Evolutionary conservation across 495 filamentous ascomycete genomes (phyloP).

Genomic region (Podospora pseudopauciseta): DNA sequence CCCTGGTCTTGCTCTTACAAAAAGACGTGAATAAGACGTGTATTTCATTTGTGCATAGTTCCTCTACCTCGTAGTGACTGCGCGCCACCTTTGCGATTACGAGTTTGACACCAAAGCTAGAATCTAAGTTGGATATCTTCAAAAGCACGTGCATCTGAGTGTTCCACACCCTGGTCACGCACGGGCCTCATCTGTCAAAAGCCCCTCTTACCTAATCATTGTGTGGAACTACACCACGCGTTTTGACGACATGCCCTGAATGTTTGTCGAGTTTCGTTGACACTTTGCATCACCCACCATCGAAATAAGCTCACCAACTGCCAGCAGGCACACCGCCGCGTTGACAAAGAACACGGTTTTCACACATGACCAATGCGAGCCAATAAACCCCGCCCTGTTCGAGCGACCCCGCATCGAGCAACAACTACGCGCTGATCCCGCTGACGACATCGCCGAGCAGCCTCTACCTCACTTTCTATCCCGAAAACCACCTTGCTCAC

Average conservation of each 20-base stretch:
- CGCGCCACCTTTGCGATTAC: neutral
- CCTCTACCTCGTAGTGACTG: neutral
- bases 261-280: neutral
- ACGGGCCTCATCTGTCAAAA: neutral
- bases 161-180: neutral
- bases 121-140: neutral
- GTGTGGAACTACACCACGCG: neutral
- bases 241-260: neutral
- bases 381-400: constrained; percentile 16
- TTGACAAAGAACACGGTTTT: constrained; percentile 12
- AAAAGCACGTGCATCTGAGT: neutral
- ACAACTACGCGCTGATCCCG: constrained; percentile 15
- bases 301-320: constrained; percentile 15
- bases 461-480: neutral
- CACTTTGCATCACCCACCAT: constrained; percentile 29
- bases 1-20: neutral
- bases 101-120: neutral
- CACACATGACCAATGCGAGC: constrained; percentile 19
- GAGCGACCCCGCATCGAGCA: constrained; percentile 25
- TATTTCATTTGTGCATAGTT: neutral
- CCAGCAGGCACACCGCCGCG: constrained; percentile 23
- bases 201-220: neutral
- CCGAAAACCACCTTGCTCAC: neutral
- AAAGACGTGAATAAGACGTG: neutral
- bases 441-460: constrained; percentile 5